Evolutionary conservation across 306 rosid genomes (phyloP).

Genomic region (Adenanthera pavonina): DNA sequence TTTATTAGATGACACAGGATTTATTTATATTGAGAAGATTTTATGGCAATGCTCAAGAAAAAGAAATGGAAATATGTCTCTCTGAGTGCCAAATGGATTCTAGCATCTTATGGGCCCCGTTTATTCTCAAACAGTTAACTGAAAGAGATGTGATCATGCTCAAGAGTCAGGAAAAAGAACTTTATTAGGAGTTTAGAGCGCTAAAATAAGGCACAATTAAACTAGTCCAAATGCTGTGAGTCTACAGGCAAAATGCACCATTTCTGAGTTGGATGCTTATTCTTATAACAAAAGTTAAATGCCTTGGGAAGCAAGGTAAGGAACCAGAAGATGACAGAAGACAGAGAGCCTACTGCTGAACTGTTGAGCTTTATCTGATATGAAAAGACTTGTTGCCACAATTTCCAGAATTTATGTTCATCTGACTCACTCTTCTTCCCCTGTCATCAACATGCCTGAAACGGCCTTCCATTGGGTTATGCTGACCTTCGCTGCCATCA

Average conservation of each 20-base stretch:
- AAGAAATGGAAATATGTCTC: neutral
- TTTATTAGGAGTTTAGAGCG: slow-evolving; percentile 20
- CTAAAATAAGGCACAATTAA: neutral
- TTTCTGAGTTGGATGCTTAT: slow-evolving; percentile 37
- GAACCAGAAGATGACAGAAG: slow-evolving; percentile 71
- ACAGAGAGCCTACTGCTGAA: slow-evolving; percentile 60
- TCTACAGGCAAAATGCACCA: slow-evolving; percentile 26
- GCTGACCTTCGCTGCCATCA: slow-evolving; percentile 54
- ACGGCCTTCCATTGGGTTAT: slow-evolving; percentile 45
- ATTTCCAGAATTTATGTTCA: slow-evolving; percentile 46
- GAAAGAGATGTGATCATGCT: slow-evolving; percentile 2
- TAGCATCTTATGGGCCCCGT: slow-evolving; percentile 7
- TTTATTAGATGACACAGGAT: neutral
- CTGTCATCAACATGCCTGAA: slow-evolving; percentile 50
- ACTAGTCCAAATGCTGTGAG: neutral
- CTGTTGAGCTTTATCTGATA: slow-evolving; percentile 48
- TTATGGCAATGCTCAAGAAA: neutral
- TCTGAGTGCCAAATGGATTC: neutral
- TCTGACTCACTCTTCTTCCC: slow-evolving; percentile 46
- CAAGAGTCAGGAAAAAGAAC: neutral
- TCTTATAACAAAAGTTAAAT: slow-evolving; percentile 29
- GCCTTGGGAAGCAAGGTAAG: slow-evolving; percentile 33
- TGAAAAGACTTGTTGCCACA: slow-evolving; percentile 61
- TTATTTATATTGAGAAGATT: neutral
- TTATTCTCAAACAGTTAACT: neutral